Evolutionary conservation across 306 rosid genomes (phyloP).

Genomic region (Hylodesmum podocarpum): DNA sequence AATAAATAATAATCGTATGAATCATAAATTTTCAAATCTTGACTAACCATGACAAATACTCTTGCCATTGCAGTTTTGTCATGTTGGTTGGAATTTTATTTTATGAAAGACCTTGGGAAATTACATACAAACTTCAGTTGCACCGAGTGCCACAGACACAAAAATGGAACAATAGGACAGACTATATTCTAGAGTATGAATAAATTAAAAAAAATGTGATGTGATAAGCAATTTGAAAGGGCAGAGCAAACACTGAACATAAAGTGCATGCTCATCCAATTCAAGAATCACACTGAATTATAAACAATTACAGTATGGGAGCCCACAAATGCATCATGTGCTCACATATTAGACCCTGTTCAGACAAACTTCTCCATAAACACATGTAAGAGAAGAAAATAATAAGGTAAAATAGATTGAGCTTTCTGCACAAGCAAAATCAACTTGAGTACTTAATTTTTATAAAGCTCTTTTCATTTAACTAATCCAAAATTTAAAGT

Average conservation of each 20-base stretch:
- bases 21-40: background rate
- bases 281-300: background rate
- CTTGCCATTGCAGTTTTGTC: background rate
- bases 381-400: too few relatives aligned
- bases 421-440: too few relatives aligned
- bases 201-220: background rate
- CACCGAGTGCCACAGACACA: background rate
- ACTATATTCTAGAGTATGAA: background rate
- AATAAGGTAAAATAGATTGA: too few relatives aligned
- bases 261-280: background rate
- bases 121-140: background rate
- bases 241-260: background rate
- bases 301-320: background rate
- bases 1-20: background rate
- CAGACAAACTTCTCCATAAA: too few relatives aligned
- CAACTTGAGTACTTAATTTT: too few relatives aligned
- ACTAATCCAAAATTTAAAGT: too few relatives aligned
- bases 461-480: too few relatives aligned
- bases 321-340: background rate
- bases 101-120: background rate
- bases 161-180: background rate
- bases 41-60: slow-evolving; percentile 6
- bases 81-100: background rate
- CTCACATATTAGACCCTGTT: background rate
- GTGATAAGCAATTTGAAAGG: background rate